phyloP scores from a whole-genome alignment of 805 yeast species.

The Suhomyces sp. region DNA sequence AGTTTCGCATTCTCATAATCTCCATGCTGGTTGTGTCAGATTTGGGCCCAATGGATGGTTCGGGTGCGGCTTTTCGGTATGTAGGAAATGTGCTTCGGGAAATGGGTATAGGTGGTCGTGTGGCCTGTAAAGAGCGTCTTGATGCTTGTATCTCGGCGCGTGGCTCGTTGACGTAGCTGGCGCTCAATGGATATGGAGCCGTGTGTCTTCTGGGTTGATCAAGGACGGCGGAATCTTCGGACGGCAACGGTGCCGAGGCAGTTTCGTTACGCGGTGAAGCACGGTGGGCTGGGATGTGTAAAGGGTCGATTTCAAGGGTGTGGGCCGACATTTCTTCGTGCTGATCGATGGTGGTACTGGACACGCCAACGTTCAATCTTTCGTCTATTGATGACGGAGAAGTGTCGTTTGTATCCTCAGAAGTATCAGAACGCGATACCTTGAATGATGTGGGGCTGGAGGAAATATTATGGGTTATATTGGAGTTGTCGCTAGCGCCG shows the following conservation, averaged over 20 bases:
- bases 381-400: constrained; percentile 22
- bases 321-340: background rate
- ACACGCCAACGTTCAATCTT: background rate
- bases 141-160: background rate
- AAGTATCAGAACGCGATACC: constrained; percentile 21
- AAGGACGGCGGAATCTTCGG: background rate
- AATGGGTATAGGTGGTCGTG: constrained; percentile 6
- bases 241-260: background rate
- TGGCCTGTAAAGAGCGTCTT: constrained; percentile 1
- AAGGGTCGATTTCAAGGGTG: background rate
- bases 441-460: constrained; percentile 26
- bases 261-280: background rate
- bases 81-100: constrained; percentile 19
- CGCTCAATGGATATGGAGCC: constrained; percentile 3
- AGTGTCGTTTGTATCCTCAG: constrained; percentile 24
- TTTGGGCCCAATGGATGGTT: constrained; percentile 2
- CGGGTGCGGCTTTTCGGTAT: constrained; percentile 3
- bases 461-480: constrained; percentile 12
- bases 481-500: background rate
- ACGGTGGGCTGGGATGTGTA: background rate
- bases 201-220: constrained; percentile 7
- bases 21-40: constrained; percentile 37
- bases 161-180: background rate
- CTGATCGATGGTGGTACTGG: constrained; percentile 3
- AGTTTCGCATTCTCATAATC: constrained; percentile 48